Percentiles rank a stretch among this genome's conserved stretches.
These are phyloP conservation scores for Teratosphaeria viscida DNA, from an alignment of 2,329 filamentous ascomycete species.

Conservation along the genomic window DNA sequence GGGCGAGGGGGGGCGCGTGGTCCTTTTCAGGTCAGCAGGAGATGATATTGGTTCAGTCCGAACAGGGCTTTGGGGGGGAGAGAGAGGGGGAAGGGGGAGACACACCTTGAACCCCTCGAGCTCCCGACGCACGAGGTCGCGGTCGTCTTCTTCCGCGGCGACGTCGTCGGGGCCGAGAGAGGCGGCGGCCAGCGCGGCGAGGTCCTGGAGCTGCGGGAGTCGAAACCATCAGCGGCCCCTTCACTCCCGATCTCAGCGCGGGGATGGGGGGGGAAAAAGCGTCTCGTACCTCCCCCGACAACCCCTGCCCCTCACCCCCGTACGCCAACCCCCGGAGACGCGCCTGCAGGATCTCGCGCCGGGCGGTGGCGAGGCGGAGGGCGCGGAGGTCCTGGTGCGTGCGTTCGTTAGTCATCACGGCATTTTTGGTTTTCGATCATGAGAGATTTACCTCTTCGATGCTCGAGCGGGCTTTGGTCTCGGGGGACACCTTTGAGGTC, in stretches of 20 bases:
- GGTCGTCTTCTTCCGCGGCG: constrained; percentile 2
- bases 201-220: constrained; percentile 26
- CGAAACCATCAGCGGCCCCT: too few species aligned
- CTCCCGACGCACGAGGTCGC: too few species aligned
- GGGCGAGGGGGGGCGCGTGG: constrained; percentile 26
- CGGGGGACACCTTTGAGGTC: constrained; percentile 28
- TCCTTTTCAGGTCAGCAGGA: constrained; percentile 10
- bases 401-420: constrained; percentile 1
- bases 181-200: constrained; percentile 33
- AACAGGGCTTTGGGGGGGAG: too few species aligned
- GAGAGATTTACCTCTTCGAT: constrained; percentile 24
- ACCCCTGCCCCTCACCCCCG: constrained; percentile 21
- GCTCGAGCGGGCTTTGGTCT: constrained; percentile 31
- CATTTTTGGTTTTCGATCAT: too few species aligned
- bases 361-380: constrained; percentile 25
- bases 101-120: constrained; percentile 27
- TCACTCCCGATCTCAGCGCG: too few species aligned
- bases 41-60: too few species aligned
- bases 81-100: too few species aligned
- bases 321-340: constrained; percentile 27
- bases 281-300: constrained; percentile 29
- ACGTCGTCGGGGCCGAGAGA: constrained; percentile 28
- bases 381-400: constrained; percentile 26
- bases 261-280: too few species aligned
- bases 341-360: constrained; percentile 25